phyloP scores from a whole-genome alignment of 148 eudicot genomes.

The Diospyros kaki region DNA sequence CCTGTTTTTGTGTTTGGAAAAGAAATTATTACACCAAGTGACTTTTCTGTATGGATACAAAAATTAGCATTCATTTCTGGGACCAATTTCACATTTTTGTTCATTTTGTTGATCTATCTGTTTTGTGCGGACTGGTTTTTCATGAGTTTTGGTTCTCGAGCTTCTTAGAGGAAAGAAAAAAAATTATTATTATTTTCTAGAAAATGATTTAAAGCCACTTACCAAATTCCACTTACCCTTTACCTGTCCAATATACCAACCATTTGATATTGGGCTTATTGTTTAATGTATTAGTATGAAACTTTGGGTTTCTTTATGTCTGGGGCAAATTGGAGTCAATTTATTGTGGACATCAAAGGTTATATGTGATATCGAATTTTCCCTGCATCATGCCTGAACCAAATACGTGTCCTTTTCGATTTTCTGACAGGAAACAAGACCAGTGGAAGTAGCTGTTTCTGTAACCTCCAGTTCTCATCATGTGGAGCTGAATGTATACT shows the following conservation, averaged over 20 bases:
- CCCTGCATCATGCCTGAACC: background rate
- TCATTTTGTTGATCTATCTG: background rate
- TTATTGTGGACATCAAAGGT: too few species aligned
- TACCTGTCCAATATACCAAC: background rate
- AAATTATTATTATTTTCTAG: background rate
- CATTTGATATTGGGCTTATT: too few species aligned
- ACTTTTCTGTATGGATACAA: background rate
- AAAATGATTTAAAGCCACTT: background rate
- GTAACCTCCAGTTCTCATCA: conserved; percentile 47
- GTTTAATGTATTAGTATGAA: too few species aligned
- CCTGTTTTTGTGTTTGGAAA: too few species aligned
- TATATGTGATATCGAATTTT: too few species aligned
- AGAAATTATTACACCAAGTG: background rate
- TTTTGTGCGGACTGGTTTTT: background rate
- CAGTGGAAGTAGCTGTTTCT: conserved; percentile 33
- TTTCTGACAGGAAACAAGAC: conserved; percentile 31
- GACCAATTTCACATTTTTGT: background rate
- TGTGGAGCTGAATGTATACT: conserved; percentile 39
- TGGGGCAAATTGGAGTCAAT: too few species aligned
- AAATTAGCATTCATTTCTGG: background rate
- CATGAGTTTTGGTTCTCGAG: background rate
- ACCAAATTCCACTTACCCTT: background rate
- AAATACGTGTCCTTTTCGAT: background rate
- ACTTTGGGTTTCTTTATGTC: too few species aligned
- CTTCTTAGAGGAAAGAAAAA: background rate